Conservation (phyloP, 148 eudicot species). For the Chenopodium album region DNA sequence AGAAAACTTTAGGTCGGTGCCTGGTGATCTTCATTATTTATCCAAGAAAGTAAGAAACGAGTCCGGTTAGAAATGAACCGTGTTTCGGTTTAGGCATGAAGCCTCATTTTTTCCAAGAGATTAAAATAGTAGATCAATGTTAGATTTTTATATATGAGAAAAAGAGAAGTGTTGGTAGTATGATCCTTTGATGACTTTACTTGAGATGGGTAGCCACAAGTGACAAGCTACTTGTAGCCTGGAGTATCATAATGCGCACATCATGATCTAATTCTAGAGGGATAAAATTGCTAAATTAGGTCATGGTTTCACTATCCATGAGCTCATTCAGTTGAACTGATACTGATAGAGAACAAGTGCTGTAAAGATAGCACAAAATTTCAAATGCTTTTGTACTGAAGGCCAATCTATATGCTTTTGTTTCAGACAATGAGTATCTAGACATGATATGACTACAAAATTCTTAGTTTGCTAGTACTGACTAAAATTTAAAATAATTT, state of each 20-base stretch:
- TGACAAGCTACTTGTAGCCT: not conserved
- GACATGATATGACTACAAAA: not conserved
- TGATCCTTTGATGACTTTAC: not conserved
- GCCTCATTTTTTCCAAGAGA: not conserved
- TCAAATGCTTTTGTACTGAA: not conserved
- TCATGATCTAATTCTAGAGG: not conserved
- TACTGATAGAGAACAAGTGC: not conserved
- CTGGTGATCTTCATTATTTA: not conserved
- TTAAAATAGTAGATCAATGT: not conserved
- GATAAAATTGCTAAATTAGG: not conserved
- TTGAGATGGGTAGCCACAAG: not conserved
- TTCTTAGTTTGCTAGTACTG: not conserved
- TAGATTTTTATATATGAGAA: not conserved
- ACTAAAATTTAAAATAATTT: not conserved
- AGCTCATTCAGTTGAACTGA: not conserved
- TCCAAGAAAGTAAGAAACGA: not conserved
- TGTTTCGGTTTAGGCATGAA: not conserved
- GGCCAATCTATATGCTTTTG: not conserved
- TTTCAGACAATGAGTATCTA: not conserved
- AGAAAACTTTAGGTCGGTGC: not conserved
- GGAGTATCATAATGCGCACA: not conserved
- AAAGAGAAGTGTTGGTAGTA: not conserved
- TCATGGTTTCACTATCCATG: not conserved
- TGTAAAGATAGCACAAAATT: not conserved
- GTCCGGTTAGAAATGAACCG: not conserved